Percentiles rank a stretch among this genome's conserved stretches.
phyloP scores from a whole-genome alignment of 176 grass and related monocot genomes.

The Oryza meridionalis region DNA sequence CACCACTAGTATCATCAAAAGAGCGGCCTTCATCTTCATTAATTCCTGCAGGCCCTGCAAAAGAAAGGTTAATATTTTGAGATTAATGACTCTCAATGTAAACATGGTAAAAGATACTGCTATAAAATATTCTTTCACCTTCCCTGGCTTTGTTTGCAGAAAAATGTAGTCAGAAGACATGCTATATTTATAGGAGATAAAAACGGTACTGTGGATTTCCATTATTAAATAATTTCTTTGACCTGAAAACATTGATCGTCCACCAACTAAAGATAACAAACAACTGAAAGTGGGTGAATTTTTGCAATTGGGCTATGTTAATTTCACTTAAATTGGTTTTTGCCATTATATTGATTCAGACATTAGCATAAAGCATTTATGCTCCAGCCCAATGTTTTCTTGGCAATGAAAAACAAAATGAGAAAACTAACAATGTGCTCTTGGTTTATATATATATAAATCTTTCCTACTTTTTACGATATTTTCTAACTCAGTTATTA shows the following conservation, averaged over 20 bases:
- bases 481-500: too few relatives aligned
- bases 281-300: constrained; percentile 31
- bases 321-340: background rate
- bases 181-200: constrained; percentile 42
- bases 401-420: background rate
- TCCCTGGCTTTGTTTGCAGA: background rate
- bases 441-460: too few relatives aligned
- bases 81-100: too few relatives aligned
- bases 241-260: constrained; percentile 24
- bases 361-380: background rate
- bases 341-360: background rate
- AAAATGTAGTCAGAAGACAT: constrained; percentile 1
- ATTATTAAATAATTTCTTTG: constrained; percentile 23
- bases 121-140: background rate
- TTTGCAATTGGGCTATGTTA: background rate
- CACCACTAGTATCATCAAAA: background rate
- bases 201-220: background rate
- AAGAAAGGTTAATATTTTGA: too few relatives aligned
- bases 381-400: background rate
- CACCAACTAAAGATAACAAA: constrained; percentile 44
- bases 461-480: too few relatives aligned
- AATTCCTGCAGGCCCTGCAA: background rate
- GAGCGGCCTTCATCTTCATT: constrained; percentile 16
- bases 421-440: background rate
- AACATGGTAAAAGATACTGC: background rate